Percentiles rank a stretch among this genome's conserved stretches.
Conservation (phyloP, 1,284 basidiomycete species). For the Microbotryomycetes sp. region DNA sequence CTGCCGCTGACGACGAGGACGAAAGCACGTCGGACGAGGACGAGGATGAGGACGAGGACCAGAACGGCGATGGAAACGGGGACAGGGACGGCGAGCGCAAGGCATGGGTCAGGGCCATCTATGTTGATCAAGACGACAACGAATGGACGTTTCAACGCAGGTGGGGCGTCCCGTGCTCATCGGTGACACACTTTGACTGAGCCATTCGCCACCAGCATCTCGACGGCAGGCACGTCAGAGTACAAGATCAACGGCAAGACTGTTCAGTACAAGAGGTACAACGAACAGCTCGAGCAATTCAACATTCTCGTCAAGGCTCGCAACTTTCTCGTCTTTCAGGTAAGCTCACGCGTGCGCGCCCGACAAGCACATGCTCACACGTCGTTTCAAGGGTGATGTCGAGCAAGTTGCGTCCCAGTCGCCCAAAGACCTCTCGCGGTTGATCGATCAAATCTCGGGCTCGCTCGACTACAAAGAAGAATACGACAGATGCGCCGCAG, state of each 20-base stretch:
- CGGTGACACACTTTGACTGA: neutral
- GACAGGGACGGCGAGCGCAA: constrained; percentile 78
- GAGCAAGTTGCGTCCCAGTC: constrained; percentile 96
- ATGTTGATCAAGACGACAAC: constrained; percentile 62
- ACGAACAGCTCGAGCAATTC: constrained; percentile 71
- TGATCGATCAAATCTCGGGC: constrained; percentile 94
- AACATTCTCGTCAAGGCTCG: constrained; percentile 99
- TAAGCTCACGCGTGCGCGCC: constrained; percentile 1
- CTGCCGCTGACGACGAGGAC: constrained; percentile 41
- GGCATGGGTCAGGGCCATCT: constrained; percentile 92
- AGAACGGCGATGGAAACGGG: constrained; percentile 50
- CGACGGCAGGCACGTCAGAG: constrained; percentile 73
- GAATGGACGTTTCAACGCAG: constrained; percentile 86
- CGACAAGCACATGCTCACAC: neutral
- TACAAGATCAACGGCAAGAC: constrained; percentile 73
- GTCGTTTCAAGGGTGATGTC: constrained; percentile 63
- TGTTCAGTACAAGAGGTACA: constrained; percentile 78
- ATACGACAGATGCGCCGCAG: constrained; percentile 81
- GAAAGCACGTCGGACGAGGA: constrained; percentile 34
- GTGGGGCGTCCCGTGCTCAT: constrained; percentile 47
- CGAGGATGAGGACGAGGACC: constrained; percentile 41
- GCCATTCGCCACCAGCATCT: constrained; percentile 54
- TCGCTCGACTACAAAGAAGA: constrained; percentile 80
- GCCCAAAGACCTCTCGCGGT: constrained; percentile 74
- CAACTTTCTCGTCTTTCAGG: constrained; percentile 98